These are phyloP conservation scores for Vitis hybrid DNA, from an alignment of 177 flowering plant genomes.

Conservation along the genomic window DNA sequence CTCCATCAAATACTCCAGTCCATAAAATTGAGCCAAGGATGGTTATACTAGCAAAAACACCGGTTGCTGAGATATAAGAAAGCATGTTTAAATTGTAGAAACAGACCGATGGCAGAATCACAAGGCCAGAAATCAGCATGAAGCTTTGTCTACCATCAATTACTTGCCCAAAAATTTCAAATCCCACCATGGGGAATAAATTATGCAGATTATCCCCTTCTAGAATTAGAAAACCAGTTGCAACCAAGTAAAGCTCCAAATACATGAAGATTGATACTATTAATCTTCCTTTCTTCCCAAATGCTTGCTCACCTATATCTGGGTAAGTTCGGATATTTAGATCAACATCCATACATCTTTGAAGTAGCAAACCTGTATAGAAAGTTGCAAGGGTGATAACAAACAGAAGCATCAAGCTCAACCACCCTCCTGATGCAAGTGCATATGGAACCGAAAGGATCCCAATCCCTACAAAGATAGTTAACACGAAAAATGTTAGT, in stretches of 20 bases:
- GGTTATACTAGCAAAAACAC: slow-evolving; percentile 15
- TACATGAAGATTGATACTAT: slow-evolving; percentile 12
- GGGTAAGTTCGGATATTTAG: slow-evolving; percentile 44
- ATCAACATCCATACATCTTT: not conserved
- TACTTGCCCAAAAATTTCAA: too few species aligned
- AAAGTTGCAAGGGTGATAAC: slow-evolving; percentile 1
- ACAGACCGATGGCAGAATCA: too few species aligned
- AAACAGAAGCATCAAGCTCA: too few species aligned
- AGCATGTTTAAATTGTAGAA: too few species aligned
- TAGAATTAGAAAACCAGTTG: too few species aligned
- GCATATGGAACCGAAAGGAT: too few species aligned
- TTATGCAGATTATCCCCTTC: too few species aligned
- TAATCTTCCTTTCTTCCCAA: slow-evolving; percentile 49
- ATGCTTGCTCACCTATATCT: slow-evolving; percentile 50
- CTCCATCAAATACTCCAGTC: slow-evolving; percentile 12
- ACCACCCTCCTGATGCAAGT: too few species aligned
- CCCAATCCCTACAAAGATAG: slow-evolving; percentile 41
- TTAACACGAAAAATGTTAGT: not conserved
- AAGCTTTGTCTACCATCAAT: too few species aligned
- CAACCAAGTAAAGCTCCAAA: too few species aligned
- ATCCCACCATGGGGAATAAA: too few species aligned
- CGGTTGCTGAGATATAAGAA: not conserved
- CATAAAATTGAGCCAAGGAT: slow-evolving; percentile 11
- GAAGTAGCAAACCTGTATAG: slow-evolving; percentile 30
- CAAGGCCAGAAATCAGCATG: too few species aligned